Evolutionary conservation across 345 rosid genomes (phyloP), one percentile per base, ranked within the genome.

Genomic region (Iberis pinnata): DNA sequence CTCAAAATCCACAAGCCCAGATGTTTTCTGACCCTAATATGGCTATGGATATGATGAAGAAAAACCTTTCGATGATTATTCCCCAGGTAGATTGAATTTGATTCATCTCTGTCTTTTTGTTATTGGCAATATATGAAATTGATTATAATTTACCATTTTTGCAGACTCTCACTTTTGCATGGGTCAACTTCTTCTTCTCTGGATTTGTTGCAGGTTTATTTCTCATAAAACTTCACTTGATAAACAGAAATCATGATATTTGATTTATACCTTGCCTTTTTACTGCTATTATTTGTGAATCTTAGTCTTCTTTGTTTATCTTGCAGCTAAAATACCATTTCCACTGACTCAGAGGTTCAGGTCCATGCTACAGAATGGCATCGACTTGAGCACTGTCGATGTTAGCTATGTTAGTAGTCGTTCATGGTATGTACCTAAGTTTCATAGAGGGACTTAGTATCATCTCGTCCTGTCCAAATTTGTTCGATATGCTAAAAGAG

Each of bases 41-140:
- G 97, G 99, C 99, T 14, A 88, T 88, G 99, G 99, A 88, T 61
- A 93, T 93, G 95, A 88, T 93, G 99, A 93, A 93, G 85, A 88
- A 93, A 62, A 88, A 93, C 68, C 94, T 93, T 59, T 93, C 99
- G 0, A 88, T 88, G 99, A 88, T 93, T 64, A 79, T 93, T 45
- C 99, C 99, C 8, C 99, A 93, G 97, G 97, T 93, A 51, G 33
- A 42, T 58, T 49, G 18, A n/a, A 9, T 32, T 47, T 35, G 33
- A 4, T 36, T 20, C 49, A 2, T 49, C 6, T 22, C 1, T 55
- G 35, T 75, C 31, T 43, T 67, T 2, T 1, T 5, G 33, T 33
- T 42, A 13, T 56, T 63, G 17, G 40, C 38, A 1, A 43, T 26
- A 33, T 42, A 9, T n/a, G 45, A 53, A 53, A 44, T 63, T 64